Conservation (phyloP, 129 eudicot genomes). For the Helichrysum umbraculigerum region DNA sequence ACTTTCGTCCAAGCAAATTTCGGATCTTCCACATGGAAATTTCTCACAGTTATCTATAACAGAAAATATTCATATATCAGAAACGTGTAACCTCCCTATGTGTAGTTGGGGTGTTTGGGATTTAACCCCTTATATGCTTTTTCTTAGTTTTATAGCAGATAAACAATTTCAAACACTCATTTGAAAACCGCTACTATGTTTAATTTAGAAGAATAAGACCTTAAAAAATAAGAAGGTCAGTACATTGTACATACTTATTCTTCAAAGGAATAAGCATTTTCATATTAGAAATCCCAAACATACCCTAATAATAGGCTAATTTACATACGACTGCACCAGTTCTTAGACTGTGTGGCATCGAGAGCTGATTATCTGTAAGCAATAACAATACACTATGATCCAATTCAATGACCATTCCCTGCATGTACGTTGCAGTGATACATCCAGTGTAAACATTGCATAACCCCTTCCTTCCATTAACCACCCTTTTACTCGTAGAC, state of each 20-base stretch:
- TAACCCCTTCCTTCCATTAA: constrained; percentile 34
- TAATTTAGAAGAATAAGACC: no score
- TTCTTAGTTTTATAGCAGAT: not conserved
- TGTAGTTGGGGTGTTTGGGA: not conserved
- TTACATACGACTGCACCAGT: constrained; percentile 83
- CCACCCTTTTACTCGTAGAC: constrained; percentile 10
- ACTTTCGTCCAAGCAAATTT: constrained; percentile 68
- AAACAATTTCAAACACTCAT: no score
- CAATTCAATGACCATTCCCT: constrained; percentile 81
- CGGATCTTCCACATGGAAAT: constrained; percentile 77
- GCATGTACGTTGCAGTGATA: constrained; percentile 68
- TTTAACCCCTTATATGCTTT: not conserved
- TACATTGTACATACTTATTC: not conserved
- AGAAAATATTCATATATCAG: constrained; percentile 15
- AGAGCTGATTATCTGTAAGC: constrained; percentile 62
- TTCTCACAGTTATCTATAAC: constrained; percentile 65
- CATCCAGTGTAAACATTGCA: constrained; percentile 61
- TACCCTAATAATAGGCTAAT: not conserved
- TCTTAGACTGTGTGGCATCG: constrained; percentile 69
- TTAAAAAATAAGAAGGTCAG: no score
- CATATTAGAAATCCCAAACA: not conserved
- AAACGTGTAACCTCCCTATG: not conserved
- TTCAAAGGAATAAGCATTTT: no score
- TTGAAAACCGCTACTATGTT: no score
- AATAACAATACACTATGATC: constrained; percentile 64